These are phyloP conservation scores for Penicilliopsis zonata DNA, from an alignment of 495 filamentous ascomycete genomes.

Conservation along the genomic window DNA sequence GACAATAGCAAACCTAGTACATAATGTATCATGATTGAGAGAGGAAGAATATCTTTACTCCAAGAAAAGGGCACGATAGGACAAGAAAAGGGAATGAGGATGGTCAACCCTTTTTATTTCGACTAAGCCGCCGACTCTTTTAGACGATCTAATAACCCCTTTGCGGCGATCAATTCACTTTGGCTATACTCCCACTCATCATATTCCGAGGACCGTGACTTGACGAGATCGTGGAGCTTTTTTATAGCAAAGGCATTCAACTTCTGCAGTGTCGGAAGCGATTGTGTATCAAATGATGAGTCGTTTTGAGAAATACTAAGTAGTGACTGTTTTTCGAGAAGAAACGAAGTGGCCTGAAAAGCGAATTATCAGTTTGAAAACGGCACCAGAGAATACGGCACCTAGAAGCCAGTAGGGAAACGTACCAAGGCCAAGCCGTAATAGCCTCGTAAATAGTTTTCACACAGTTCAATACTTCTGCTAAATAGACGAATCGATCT, in stretches of 20 bases:
- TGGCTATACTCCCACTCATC: conserved; percentile 59
- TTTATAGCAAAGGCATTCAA: conserved; percentile 62
- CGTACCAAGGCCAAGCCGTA: conserved; percentile 79
- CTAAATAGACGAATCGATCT: conserved; percentile 76
- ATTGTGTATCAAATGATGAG: conserved; percentile 1
- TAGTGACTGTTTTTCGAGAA: conserved; percentile 8
- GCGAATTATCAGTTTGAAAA: not conserved
- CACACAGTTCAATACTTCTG: conserved; percentile 84
- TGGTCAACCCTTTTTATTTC: too few relatives aligned
- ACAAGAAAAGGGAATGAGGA: too few relatives aligned
- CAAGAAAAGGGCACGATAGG: too few relatives aligned
- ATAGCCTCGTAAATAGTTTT: conserved; percentile 81
- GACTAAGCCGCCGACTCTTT: too few relatives aligned
- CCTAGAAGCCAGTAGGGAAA: conserved; percentile 3
- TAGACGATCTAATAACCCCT: conserved; percentile 48
- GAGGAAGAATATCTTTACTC: too few relatives aligned
- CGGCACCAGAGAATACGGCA: not conserved
- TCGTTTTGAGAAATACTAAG: not conserved
- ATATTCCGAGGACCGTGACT: conserved; percentile 38
- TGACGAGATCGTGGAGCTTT: conserved; percentile 66
- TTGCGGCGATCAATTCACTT: conserved; percentile 67
- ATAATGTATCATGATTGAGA: too few relatives aligned
- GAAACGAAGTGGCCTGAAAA: conserved; percentile 9
- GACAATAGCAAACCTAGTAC: too few relatives aligned
- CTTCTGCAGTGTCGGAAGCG: conserved; percentile 43